Percentiles rank a stretch among this genome's conserved stretches.
These are phyloP conservation scores for Penicillium pulvis DNA, from an alignment of 495 filamentous ascomycete genomes.

Conservation along the genomic window DNA sequence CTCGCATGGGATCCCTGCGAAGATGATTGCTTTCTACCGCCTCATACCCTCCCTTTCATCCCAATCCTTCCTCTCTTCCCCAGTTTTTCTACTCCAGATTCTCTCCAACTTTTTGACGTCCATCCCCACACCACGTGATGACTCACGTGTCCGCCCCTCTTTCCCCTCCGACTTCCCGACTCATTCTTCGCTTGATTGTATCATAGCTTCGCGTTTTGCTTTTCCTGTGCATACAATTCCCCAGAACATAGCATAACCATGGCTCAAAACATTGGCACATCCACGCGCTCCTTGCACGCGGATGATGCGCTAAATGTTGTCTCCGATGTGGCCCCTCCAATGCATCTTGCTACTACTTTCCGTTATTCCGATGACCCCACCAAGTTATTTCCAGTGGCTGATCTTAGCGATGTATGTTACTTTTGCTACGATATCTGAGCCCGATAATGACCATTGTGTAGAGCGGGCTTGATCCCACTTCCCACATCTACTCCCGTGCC, in stretches of 20 bases:
- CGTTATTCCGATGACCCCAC: conserved; percentile 73
- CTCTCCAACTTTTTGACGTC: neutral
- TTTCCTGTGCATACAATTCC: conserved; percentile 32
- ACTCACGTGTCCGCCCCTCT: conserved; percentile 20
- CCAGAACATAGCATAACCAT: conserved; percentile 33
- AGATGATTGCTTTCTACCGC: conserved; percentile 32
- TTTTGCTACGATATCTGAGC: neutral
- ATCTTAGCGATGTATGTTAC: conserved; percentile 37
- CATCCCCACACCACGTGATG: conserved; percentile 27
- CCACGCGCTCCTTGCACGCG: conserved; percentile 82
- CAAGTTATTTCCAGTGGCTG: conserved; percentile 50
- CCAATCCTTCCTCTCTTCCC: conserved; percentile 1
- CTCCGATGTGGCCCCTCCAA: conserved; percentile 77
- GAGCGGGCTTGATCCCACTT: conserved; percentile 27
- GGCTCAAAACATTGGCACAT: conserved; percentile 35
- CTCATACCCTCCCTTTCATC: conserved; percentile 1
- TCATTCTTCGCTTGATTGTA: conserved; percentile 22
- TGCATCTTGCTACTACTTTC: conserved; percentile 88
- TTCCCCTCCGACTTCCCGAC: neutral
- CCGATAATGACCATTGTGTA: conserved; percentile 15
- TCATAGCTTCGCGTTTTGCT: conserved; percentile 16
- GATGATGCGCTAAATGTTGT: conserved; percentile 75
- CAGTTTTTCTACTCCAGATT: neutral
- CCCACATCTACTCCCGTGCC: conserved; percentile 75
- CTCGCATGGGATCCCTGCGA: conserved; percentile 53